A percentile compares a stretch with the other conserved stretches of the same genome.
These are phyloP conservation scores for Starmerella stellata DNA, from an alignment of 805 yeast genomes.

Conservation along the genomic window DNA sequence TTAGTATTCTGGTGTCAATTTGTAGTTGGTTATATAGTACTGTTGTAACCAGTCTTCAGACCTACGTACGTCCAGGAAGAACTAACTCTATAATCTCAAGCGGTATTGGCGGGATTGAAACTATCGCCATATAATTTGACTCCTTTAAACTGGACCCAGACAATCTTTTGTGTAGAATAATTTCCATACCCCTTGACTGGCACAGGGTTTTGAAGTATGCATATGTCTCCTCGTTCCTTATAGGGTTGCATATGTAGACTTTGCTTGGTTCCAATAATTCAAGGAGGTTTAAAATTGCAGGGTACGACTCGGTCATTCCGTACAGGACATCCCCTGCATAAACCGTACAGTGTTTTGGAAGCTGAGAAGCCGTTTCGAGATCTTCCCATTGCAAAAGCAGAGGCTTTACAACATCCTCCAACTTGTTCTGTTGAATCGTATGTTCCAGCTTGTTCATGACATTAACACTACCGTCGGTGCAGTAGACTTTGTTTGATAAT, in stretches of 20 bases:
- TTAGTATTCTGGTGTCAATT: too few species aligned
- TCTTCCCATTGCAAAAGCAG: constrained; percentile 10
- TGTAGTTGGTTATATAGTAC: too few species aligned
- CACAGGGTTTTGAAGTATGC: constrained; percentile 6
- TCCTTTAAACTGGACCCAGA: constrained; percentile 4
- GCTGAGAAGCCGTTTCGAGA: background rate
- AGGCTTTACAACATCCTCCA: background rate
- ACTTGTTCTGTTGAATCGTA: background rate
- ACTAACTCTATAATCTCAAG: constrained; percentile 8
- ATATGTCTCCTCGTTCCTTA: constrained; percentile 8
- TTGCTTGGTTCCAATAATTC: constrained; percentile 3
- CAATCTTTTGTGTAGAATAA: background rate
- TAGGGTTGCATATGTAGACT: constrained; percentile 8
- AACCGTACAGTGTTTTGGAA: constrained; percentile 5
- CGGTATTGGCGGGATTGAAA: constrained; percentile 12
- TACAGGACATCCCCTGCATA: constrained; percentile 14
- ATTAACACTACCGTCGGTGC: constrained; percentile 11
- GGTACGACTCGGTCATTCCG: constrained; percentile 6
- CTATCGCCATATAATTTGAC: constrained; percentile 9
- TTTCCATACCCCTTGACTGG: background rate
- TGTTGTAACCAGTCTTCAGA: too few species aligned
- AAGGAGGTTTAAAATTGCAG: constrained; percentile 3
- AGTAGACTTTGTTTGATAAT: background rate
- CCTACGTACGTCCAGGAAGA: too few species aligned
- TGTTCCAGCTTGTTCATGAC: constrained; percentile 2